Conservation (phyloP, 495 filamentous ascomycete species). For the Aspergillus ostianus region DNA sequence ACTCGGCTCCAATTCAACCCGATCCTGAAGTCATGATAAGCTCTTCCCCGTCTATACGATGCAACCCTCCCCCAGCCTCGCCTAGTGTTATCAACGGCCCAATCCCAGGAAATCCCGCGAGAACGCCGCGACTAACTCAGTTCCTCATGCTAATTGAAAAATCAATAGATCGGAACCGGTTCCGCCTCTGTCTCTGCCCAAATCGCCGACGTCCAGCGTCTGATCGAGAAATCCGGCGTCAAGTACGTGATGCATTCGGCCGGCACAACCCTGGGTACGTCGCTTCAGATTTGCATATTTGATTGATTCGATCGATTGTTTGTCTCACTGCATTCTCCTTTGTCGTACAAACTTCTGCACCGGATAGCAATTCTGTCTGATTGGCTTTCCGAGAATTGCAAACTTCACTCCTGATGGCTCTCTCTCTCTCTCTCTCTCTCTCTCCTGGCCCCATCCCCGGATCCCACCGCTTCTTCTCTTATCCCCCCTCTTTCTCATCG, state of each 20-base stretch:
- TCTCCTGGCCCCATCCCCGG: background rate
- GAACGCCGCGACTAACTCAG: background rate
- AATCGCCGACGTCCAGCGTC: conserved; percentile 84
- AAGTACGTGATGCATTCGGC: conserved; percentile 87
- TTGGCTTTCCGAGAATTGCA: background rate
- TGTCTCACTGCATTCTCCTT: background rate
- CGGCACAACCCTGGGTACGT: conserved; percentile 86
- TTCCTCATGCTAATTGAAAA: conserved; percentile 30
- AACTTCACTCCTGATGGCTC: background rate
- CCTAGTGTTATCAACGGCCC: background rate
- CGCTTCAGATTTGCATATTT: no score
- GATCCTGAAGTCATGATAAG: conserved; percentile 2
- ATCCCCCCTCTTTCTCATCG: background rate
- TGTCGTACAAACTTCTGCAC: background rate
- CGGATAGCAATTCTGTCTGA: background rate
- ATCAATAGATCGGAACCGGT: conserved; percentile 69
- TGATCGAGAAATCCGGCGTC: conserved; percentile 75
- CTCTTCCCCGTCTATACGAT: background rate
- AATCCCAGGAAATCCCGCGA: background rate
- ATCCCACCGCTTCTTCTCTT: background rate
- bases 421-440: background rate
- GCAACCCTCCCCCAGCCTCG: background rate
- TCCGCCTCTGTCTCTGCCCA: conserved; percentile 81
- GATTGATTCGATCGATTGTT: background rate
- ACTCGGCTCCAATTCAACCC: background rate